phyloP scores from a whole-genome alignment of 2,329 filamentous ascomycete genomes.

The Xylaria sp. region DNA sequence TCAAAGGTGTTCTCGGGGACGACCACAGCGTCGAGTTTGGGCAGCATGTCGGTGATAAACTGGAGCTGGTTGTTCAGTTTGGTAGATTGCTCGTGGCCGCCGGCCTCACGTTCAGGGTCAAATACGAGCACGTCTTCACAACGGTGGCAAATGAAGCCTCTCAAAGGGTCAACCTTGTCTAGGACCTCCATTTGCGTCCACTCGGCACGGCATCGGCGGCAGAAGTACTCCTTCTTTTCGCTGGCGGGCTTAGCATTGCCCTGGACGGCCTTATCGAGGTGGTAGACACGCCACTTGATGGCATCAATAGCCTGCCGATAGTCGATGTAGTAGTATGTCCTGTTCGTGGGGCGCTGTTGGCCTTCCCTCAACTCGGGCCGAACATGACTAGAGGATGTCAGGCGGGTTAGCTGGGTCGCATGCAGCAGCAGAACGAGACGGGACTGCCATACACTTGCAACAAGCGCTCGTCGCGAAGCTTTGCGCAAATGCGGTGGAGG shows the following conservation, averaged over 20 bases:
- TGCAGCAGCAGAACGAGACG: conserved; percentile 8
- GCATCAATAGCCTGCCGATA: conserved; percentile 94
- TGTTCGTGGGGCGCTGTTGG: conserved; percentile 81
- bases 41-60: conserved; percentile 80
- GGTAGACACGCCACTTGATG: conserved; percentile 93
- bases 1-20: conserved; percentile 82
- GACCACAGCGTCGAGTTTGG: conserved; percentile 78
- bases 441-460: conserved; percentile 73
- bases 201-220: conserved; percentile 81
- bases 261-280: conserved; percentile 89
- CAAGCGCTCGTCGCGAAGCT: conserved; percentile 86
- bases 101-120: conserved; percentile 73
- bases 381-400: conserved; percentile 64
- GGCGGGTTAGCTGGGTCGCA: conserved; percentile 26
- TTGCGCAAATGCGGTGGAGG: conserved; percentile 87
- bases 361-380: conserved; percentile 83
- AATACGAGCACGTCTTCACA: conserved; percentile 75
- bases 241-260: conserved; percentile 80
- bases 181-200: conserved; percentile 93
- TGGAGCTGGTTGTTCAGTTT: conserved; percentile 82
- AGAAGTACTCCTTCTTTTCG: conserved; percentile 93
- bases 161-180: conserved; percentile 71
- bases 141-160: conserved; percentile 84
- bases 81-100: conserved; percentile 78
- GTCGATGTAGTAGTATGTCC: conserved; percentile 97